Conservation (phyloP, 768 basidiomycete genomes). For the Multifurca ochricompacta region DNA sequence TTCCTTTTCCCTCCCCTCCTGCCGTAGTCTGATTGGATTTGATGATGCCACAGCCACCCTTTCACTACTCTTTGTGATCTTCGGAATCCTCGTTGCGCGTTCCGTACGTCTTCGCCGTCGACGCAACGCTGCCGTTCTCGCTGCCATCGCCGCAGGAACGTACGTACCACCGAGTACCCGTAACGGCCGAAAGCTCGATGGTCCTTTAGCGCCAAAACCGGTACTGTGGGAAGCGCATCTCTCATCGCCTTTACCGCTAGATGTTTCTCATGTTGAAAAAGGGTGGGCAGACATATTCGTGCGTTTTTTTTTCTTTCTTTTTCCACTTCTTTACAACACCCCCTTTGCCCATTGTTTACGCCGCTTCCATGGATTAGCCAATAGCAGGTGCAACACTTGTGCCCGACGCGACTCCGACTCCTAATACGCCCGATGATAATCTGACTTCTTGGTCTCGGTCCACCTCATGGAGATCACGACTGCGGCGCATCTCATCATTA, state of each 20-base stretch:
- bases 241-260: no score
- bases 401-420: background rate
- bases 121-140: background rate
- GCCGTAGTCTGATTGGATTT: background rate
- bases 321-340: no score
- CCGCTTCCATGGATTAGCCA: background rate
- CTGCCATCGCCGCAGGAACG: background rate
- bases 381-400: background rate
- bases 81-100: constrained; percentile 7
- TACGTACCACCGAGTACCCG: background rate
- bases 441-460: background rate
- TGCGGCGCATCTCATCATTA: background rate
- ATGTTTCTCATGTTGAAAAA: background rate
- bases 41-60: background rate
- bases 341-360: background rate
- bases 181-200: background rate
- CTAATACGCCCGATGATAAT: background rate
- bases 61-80: background rate
- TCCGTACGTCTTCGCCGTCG: constrained; percentile 9
- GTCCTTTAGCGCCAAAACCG: background rate
- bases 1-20: no score
- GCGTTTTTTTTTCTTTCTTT: no score
- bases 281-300: constrained; percentile 8
- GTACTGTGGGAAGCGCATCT: constrained; percentile 7
- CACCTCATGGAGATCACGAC: background rate